Evolutionary conservation across 148 eudicot species (phyloP).

Genomic region (Camellia lanceoleosa): DNA sequence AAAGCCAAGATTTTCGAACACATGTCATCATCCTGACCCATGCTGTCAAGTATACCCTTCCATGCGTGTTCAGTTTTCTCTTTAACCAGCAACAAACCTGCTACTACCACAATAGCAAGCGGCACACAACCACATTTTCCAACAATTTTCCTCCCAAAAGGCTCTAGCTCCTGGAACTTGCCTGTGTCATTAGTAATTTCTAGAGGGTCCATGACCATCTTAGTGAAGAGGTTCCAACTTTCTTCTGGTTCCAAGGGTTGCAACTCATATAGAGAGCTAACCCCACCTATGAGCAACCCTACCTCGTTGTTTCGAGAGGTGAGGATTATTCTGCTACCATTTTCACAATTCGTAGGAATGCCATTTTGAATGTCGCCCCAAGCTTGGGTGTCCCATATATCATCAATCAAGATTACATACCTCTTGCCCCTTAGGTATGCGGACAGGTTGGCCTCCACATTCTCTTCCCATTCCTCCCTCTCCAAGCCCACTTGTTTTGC

Average conservation of each 20-base stretch:
- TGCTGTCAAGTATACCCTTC: not conserved
- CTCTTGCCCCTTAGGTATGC: not conserved
- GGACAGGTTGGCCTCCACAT: conserved; percentile 2
- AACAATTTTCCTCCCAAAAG: not conserved
- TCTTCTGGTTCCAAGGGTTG: not conserved
- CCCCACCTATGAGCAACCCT: conserved; percentile 2
- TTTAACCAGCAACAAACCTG: not conserved
- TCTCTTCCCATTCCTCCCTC: not conserved
- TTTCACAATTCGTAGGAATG: not conserved
- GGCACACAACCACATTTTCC: conserved; percentile 16
- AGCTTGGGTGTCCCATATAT: conserved; percentile 4
- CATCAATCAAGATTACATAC: conserved; percentile 22
- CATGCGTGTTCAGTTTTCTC: not conserved
- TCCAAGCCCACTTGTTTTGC: not conserved
- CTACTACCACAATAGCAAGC: conserved; percentile 3
- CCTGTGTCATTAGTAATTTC: not conserved
- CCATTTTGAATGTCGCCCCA: not conserved
- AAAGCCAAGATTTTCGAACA: not conserved
- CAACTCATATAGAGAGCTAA: conserved; percentile 6
- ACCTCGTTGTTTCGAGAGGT: conserved; percentile 6
- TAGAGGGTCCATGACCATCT: not conserved
- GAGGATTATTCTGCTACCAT: conserved; percentile 15
- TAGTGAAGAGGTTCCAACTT: conserved; percentile 8
- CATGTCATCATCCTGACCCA: not conserved
- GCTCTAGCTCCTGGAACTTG: not conserved